phyloP scores from a whole-genome alignment of 129 eudicot genomes.

The Flaveria bidentis region DNA sequence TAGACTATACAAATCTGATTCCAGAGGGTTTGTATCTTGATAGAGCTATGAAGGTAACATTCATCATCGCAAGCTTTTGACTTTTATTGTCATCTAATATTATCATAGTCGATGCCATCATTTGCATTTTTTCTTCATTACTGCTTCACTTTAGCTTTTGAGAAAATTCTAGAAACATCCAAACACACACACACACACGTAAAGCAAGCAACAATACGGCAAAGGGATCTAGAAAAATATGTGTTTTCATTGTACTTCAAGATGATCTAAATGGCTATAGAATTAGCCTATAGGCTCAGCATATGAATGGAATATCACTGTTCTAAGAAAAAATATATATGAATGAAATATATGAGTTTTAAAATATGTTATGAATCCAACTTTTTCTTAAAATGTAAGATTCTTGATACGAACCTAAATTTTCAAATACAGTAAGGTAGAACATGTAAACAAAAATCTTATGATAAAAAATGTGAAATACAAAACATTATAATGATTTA shows the following conservation, averaged over 20 bases:
- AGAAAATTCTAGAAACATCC: background rate
- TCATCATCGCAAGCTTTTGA: background rate
- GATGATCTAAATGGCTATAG: background rate
- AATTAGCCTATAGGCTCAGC: background rate
- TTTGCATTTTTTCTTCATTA: slow-evolving; percentile 3
- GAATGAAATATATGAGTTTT: too few species aligned
- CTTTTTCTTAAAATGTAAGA: background rate
- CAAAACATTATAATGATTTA: background rate
- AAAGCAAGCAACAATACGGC: background rate
- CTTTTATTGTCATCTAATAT: slow-evolving; percentile 15
- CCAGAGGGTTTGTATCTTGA: slow-evolving; percentile 84
- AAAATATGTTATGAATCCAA: background rate
- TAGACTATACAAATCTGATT: slow-evolving; percentile 75
- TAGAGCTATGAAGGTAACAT: slow-evolving; percentile 83
- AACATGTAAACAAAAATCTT: background rate
- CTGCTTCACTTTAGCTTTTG: slow-evolving; percentile 3
- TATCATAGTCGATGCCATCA: background rate
- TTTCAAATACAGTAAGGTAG: background rate
- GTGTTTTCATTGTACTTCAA: background rate
- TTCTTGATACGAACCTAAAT: background rate
- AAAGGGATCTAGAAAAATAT: background rate
- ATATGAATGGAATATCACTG: background rate
- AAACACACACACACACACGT: background rate
- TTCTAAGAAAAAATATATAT: too few species aligned
- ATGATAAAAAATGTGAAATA: background rate